Conservation (phyloP, 2,329 filamentous ascomycete genomes). For the Sporothrix globosa region DNA sequence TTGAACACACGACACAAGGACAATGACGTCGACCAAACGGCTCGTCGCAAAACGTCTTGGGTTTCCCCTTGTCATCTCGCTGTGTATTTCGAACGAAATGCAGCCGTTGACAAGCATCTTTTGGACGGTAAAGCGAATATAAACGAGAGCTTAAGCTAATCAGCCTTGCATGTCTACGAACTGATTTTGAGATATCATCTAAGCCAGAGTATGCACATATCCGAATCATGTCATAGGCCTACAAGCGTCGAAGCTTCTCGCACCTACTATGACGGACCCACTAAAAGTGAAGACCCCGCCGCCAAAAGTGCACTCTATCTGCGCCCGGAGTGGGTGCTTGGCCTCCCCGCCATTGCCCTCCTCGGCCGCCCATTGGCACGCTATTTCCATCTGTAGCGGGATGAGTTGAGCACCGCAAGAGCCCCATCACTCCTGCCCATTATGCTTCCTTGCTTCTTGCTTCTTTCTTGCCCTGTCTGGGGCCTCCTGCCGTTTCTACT, state of each 20-base stretch:
- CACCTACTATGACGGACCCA: slow-evolving; percentile 28
- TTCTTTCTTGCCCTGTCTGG: neutral
- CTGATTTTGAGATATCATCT: neutral
- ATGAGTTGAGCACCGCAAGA: slow-evolving; percentile 11
- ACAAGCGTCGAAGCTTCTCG: slow-evolving; percentile 35
- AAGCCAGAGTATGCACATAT: slow-evolving; percentile 19
- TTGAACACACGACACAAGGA: neutral
- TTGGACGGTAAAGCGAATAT: neutral
- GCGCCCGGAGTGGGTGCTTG: neutral
- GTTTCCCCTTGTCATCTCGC: neutral
- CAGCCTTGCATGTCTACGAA: neutral
- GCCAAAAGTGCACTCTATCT: neutral
- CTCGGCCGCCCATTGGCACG: slow-evolving; percentile 25
- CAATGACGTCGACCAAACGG: slow-evolving; percentile 11
- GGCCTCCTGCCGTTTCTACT: slow-evolving; percentile 28
- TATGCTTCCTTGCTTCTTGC: slow-evolving; percentile 18
- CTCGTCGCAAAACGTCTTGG: neutral
- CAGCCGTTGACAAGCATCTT: neutral
- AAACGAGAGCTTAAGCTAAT: neutral
- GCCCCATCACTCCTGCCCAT: slow-evolving; percentile 29
- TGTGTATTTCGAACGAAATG: neutral
- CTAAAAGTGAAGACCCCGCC: slow-evolving; percentile 21
- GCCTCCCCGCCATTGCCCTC: slow-evolving; percentile 21
- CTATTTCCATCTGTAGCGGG: slow-evolving; percentile 23
- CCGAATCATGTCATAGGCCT: slow-evolving; percentile 24